Base-by-base conservation (phyloP, 2,329 filamentous ascomycete genomes). In the Apiospora rasikravindrae region DNA sequence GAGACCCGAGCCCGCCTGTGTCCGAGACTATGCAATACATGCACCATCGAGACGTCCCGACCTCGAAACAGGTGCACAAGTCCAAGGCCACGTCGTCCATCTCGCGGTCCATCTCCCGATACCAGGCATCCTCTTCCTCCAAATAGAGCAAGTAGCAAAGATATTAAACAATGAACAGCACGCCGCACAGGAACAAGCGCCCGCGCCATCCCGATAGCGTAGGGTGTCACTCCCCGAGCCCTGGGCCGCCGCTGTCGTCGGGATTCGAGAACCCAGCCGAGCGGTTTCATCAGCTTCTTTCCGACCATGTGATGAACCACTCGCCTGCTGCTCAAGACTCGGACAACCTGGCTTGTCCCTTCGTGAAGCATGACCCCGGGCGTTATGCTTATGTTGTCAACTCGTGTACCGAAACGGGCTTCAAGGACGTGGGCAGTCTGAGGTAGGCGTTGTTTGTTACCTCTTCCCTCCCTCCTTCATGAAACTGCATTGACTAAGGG, bases 1-100 rank as follows among this genome's bases (percentile, higher is more conserved):
- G 66, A 68, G 66, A 68, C 40, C 40, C 40, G 40, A 68, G 66
- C 66, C 66, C 66, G 22, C 66, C 66, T 33, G 40, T 68, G 24
- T 26, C 66, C 40, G 66, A 68, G 66, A 47, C 44, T 47, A 68
- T 68, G 66, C 66, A 68, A 68, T 29, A 33, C 24, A n/a, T 44
- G 44, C 13, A 68, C 66, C 66, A 26, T 40, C 57, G 33, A 33
- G 57, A 64, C 57, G 33, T 33, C 29, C 57, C 19, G n/a, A 14
- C 29, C 19, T 64, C 57, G 19, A 37, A 64, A 64, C 19, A 40
- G 57, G 57, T n/a, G 33, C 33, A 64, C 57, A 64, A 64, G 33
- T n/a, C 29, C 57, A 64, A 40, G 29, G 57, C 57, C 57, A 37
- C 22, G 13, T 40, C 57, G 19, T 64, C 57, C 29, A 64, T 64